Evolutionary conservation across 331 rosid genomes (phyloP), one percentile per base, ranked within the genome.

Genomic region (Rhamnella rubrinervis): DNA sequence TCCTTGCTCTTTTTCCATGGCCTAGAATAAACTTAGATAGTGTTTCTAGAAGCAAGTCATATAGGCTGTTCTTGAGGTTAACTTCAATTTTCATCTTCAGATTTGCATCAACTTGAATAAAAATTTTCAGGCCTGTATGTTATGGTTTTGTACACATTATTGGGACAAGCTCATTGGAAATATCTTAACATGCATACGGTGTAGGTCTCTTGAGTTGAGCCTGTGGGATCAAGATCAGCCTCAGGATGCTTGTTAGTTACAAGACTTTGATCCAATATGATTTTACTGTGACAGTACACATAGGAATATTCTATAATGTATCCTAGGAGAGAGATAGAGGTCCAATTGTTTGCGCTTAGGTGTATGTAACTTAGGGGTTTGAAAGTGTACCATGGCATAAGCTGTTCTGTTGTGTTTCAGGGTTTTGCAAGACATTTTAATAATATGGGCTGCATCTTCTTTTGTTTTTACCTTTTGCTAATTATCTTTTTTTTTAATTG

Each of bases 401-500:
- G 61, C 53, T 50, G 71, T 39, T 44, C 62, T 7, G 15, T 65
- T 26, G 31, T 64, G 75, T 75, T 10, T 23, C 14, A 6, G 6
- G 53, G 62, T 38, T 26, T 55, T 14, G 14, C 14, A 44, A 44
- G 49, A 44, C 49, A 44, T 44, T 44, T 44, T 9, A 44, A 44
- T 44, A 44, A 10, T 8, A 44, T 44, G 49, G 4, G 13, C 49
- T 44, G 14, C 25, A 19, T 17, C 35, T 13, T 6, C 58, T 31
- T 28, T 63, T n/a, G 28, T 37, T 38, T 61, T 63, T 49, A 26
- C 25, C 7, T 19, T 41, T 37, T 35, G 44, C 25, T 74, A 26
- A 40, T 56, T 44, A 71, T 64, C 25, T 61, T 61, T 63, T 25
- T 3, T 31, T 31, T 31, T 4, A n/a, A 31, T 3, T 31, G 35